Base-by-base conservation (phyloP, 495 filamentous ascomycete genomes). In the Penicillium arizonense region DNA sequence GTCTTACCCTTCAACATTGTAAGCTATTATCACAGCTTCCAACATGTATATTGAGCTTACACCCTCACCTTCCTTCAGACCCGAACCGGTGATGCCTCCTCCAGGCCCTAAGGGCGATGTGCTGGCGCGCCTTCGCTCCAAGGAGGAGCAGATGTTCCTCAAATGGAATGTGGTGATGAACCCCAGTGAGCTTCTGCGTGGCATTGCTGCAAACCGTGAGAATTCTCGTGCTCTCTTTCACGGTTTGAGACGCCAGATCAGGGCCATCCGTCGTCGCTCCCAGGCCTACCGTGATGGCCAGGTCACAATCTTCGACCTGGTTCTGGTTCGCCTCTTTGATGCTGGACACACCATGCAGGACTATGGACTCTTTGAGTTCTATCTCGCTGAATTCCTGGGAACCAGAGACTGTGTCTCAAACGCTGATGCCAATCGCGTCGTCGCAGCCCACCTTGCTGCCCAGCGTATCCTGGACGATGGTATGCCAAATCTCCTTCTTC, bases 281-380 rank as follows among this genome's bases (percentile, higher is more conserved):
- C 63, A 61, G 40, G 41, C 54, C n/a, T 56, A 69, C 16, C 69
- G 65, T 8, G 63, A 73, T 32, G 57, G 63, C n/a, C 67, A 80
- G 48, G 57, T 78, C 46, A 78, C 64, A 3, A 50, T 72, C 52
- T 74, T 65, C 33, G 75, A 80, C 53, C 64, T 56, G 44, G 69
- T 69, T 16, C 61, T 80, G 48, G 39, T 69, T 6, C 48, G 51
- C 10, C 65, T 78, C 5, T 70, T 61, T 32, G 43, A 62, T 2
- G 53, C 70, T 24, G 68, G 64, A 28, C 47, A 63, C 11, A 42
- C 62, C n/a, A 44, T 57, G n/a, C 24, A 49, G 4, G 55, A 67
- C 28, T 30, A 53, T 8, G 67, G 67, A 4, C 71, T 67, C 3
- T 47, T 76, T 7, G 67, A 73, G 41, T 48, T 78, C 20, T 80